These are phyloP conservation scores for Pterocarpus macrocarpus DNA, from an alignment of 306 rosid species.

Conservation along the genomic window DNA sequence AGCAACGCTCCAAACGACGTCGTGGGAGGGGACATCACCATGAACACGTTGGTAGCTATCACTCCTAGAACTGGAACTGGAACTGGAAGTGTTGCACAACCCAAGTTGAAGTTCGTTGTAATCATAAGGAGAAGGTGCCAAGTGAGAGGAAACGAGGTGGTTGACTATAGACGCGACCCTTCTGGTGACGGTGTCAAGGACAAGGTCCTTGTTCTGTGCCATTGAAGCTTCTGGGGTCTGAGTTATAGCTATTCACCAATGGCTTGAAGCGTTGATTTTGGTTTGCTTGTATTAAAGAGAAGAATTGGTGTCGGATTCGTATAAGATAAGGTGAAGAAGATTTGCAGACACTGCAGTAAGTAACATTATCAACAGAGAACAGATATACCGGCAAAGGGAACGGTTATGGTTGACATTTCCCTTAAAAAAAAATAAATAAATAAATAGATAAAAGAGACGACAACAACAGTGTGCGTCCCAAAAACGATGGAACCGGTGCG, in stretches of 20 bases:
- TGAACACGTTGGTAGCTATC: constrained; percentile 73
- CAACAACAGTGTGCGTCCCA: no score
- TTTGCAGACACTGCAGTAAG: no score
- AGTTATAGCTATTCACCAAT: neutral
- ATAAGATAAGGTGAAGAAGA: constrained; percentile 30
- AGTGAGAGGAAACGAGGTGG: constrained; percentile 58
- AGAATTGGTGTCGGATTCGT: neutral
- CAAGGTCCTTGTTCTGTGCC: constrained; percentile 54
- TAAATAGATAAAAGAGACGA: no score
- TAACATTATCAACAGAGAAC: no score
- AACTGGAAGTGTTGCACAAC: constrained; percentile 44
- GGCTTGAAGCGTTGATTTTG: constrained; percentile 1
- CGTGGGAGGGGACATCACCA: constrained; percentile 68
- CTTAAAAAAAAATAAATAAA: no score
- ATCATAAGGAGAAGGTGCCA: neutral
- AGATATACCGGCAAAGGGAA: no score
- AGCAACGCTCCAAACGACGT: constrained; percentile 66
- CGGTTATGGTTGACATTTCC: no score
- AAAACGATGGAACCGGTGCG: no score
- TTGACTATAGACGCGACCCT: constrained; percentile 67
- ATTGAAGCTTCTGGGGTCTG: neutral
- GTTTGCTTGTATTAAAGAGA: no score
- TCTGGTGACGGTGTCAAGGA: constrained; percentile 51
- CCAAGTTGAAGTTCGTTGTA: constrained; percentile 20
- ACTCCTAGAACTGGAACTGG: constrained; percentile 35